A percentile compares a stretch with the other conserved stretches of the same genome.
phyloP scores from a whole-genome alignment of 192 early-diverging fungal species.

The Glomus cerebriforme region DNA sequence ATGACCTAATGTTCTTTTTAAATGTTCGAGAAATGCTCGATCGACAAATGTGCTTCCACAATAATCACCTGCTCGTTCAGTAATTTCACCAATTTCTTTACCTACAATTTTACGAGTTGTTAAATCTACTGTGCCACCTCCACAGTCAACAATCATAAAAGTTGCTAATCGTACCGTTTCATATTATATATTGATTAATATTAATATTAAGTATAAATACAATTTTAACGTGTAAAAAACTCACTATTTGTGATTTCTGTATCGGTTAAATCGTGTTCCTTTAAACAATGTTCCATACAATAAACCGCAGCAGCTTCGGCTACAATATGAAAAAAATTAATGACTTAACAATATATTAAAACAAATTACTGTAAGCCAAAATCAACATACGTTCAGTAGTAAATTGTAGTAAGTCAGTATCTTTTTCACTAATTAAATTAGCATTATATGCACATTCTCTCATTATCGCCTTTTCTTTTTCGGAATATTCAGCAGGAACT shows the following conservation, averaged over 20 bases:
- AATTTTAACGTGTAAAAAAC: too few species aligned
- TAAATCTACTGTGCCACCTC: constrained; percentile 48
- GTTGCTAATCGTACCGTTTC: neutral
- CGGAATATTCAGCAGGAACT: neutral
- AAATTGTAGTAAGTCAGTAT: neutral
- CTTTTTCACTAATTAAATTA: neutral
- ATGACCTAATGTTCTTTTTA: neutral
- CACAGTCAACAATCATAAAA: constrained; percentile 45
- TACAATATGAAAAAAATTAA: neutral
- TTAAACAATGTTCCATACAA: neutral
- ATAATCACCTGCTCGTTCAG: constrained; percentile 49
- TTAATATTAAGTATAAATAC: too few species aligned
- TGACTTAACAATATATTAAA: neutral
- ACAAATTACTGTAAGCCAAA: too few species aligned
- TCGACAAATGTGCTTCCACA: constrained; percentile 54
- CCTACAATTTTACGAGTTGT: neutral
- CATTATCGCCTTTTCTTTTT: constrained; percentile 10
- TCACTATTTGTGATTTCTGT: neutral
- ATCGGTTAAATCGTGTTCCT: neutral
- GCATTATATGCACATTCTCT: constrained; percentile 9
- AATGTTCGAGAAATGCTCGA: constrained; percentile 6
- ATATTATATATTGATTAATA: too few species aligned
- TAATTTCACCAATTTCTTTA: constrained; percentile 44
- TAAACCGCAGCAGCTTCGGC: constrained; percentile 22
- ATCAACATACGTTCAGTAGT: constrained; percentile 20